Evolutionary conservation across 2,329 filamentous ascomycete genomes (phyloP).

Genomic region (Stylonectria norvegica): DNA sequence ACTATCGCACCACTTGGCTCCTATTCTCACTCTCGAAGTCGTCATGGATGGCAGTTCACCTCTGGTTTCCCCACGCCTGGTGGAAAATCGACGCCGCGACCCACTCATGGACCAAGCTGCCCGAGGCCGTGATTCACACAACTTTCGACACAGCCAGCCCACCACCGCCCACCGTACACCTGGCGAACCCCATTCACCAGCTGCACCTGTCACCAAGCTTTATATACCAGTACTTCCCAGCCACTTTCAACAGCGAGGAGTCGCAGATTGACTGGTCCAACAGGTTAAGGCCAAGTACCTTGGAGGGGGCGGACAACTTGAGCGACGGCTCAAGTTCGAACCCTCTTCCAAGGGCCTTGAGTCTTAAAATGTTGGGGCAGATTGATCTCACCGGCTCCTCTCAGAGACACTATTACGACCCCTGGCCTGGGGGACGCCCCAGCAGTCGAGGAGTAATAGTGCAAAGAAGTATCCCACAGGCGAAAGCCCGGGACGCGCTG

Average conservation of each 20-base stretch:
- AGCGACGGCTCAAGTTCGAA: too few relatives aligned
- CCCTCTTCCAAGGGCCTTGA: too few relatives aligned
- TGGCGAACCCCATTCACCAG: neutral
- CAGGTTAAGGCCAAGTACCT: slow-evolving; percentile 1
- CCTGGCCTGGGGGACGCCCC: slow-evolving; percentile 12
- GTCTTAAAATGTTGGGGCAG: too few relatives aligned
- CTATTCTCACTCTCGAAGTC: too few relatives aligned
- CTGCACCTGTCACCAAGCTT: neutral
- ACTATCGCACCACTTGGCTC: too few relatives aligned
- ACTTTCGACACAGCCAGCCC: neutral
- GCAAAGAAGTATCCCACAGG: slow-evolving; percentile 28
- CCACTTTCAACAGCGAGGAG: neutral
- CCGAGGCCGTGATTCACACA: neutral
- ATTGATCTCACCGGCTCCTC: too few relatives aligned
- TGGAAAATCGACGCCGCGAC: too few relatives aligned
- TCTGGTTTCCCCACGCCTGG: too few relatives aligned
- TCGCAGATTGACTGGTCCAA: neutral
- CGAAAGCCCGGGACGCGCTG: slow-evolving; percentile 29
- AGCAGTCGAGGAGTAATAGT: slow-evolving; percentile 19
- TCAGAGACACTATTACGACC: slow-evolving; percentile 25
- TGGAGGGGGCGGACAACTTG: neutral
- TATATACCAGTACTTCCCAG: neutral
- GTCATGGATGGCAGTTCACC: too few relatives aligned
- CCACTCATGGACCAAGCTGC: too few relatives aligned
- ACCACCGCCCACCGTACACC: neutral